phyloP scores from a whole-genome alignment of 2,329 filamentous ascomycete genomes.

The Sclerotinia sclerotiorum region DNA sequence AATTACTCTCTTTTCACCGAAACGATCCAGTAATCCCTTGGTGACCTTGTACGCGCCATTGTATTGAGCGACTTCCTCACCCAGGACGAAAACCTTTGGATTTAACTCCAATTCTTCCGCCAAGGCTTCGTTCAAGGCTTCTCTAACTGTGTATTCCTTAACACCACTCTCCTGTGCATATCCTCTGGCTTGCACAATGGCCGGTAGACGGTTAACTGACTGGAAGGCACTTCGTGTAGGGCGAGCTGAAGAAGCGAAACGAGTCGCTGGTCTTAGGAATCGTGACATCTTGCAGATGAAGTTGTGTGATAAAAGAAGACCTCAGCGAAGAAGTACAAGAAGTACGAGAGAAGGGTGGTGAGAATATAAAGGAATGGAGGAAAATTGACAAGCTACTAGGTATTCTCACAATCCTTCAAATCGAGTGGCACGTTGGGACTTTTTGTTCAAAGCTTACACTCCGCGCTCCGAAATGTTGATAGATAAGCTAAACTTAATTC shows the following conservation, averaged over 20 bases:
- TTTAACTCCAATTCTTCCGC: constrained; percentile 95
- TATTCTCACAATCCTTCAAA: constrained; percentile 21
- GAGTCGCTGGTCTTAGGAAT: constrained; percentile 63
- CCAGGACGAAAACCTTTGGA: constrained; percentile 91
- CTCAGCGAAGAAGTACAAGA: constrained; percentile 20
- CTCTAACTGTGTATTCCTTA: constrained; percentile 96
- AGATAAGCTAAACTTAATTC: constrained; percentile 13
- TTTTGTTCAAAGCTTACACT: constrained; percentile 24
- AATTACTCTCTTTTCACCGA: constrained; percentile 95
- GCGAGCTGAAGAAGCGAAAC: constrained; percentile 55
- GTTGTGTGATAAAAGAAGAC: background rate
- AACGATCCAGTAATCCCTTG: constrained; percentile 93
- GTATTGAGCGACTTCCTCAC: constrained; percentile 99
- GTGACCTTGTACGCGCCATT: constrained; percentile 99
- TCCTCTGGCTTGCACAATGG: constrained; percentile 39
- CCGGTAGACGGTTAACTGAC: constrained; percentile 42
- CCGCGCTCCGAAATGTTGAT: constrained; percentile 24
- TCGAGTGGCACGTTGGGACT: constrained; percentile 25
- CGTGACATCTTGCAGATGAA: constrained; percentile 45
- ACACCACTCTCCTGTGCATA: constrained; percentile 49
- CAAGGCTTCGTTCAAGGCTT: constrained; percentile 96
- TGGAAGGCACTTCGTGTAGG: constrained; percentile 54
- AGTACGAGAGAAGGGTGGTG: constrained; percentile 10
- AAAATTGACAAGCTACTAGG: constrained; percentile 11
- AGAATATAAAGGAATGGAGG: background rate